Evolutionary conservation across 345 rosid genomes (phyloP), one percentile per base, ranked within the genome.

Genomic region (Pugionium dolabratum): DNA sequence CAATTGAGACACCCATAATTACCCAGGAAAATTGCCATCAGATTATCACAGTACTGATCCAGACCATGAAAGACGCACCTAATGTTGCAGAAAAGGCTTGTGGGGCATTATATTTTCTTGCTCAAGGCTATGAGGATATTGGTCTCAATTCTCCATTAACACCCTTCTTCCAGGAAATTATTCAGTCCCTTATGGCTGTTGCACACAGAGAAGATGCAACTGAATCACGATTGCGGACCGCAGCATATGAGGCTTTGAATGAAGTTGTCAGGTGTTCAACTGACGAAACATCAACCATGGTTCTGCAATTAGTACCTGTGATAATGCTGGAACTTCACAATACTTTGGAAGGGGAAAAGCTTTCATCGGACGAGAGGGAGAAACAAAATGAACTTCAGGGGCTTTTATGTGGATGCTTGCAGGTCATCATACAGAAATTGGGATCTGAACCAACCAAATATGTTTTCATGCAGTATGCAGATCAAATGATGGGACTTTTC

Each of bases 61-160:
- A 85, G 63, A 71, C 84, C 64, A 87, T 87, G 90, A 85, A 81
- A 51, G 94, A 87, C 69, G 90, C 67, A 45, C 85, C 90, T 25
- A 85, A 85, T 78, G 90, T 83, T 47, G 87, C 90, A 0, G 90
- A 83, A 75, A 85, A 85, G 73, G 90, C 90, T 65, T 85, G 90
- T 63, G 90, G 87, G 25, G 90, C 90, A 51, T 84, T 85, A 9
- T 85, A 81, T 67, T 85, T 85, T 35, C 84, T 85, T 60, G 85
- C 87, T 47, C 94, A 87, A 53, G 90, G 90, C 58, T 87, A 79
- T 59, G 94, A 85, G 74, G 88, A 83, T 32, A 67, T 74, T 0
- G 84, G 79, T 59, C 71, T 76, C 35, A 75, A 78, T 8, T 75
- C 87, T 70, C 93, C 88, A 2, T 47, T 86, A 51, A 81, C 93